A percentile compares a stretch with the other conserved stretches of the same genome.
Conservation (phyloP, 2,329 filamentous ascomycete species). For the Dactylonectria estremocensis region DNA sequence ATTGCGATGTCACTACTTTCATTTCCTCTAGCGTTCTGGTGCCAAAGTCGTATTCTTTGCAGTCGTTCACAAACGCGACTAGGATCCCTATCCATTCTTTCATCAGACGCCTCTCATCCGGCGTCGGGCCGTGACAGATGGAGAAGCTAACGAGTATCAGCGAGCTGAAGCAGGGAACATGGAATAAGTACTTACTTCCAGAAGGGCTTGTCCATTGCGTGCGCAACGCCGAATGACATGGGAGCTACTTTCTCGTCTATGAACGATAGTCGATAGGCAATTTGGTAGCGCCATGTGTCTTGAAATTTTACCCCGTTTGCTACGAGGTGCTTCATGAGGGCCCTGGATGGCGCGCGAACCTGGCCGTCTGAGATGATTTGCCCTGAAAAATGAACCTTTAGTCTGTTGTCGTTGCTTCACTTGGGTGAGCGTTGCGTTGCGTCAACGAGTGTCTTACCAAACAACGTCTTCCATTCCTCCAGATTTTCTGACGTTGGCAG, state of each 20-base stretch:
- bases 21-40: conserved; percentile 54
- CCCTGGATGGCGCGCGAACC: conserved; percentile 55
- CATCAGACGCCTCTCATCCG: conserved; percentile 54
- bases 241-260: conserved; percentile 58
- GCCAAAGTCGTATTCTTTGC: conserved; percentile 50
- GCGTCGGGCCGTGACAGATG: conserved; percentile 56
- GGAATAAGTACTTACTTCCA: conserved; percentile 56
- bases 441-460: conserved; percentile 49
- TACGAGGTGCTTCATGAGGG: conserved; percentile 50
- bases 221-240: conserved; percentile 51
- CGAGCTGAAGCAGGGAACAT: background rate
- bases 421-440: background rate
- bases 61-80: conserved; percentile 55
- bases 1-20: conserved; percentile 53
- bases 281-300: conserved; percentile 60
- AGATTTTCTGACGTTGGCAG: conserved; percentile 50
- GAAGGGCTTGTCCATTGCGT: conserved; percentile 60
- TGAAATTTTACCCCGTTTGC: conserved; percentile 51
- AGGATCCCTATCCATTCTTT: conserved; percentile 56
- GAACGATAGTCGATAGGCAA: conserved; percentile 59
- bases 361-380: conserved; percentile 58
- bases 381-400: conserved; percentile 13
- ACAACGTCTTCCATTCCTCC: conserved; percentile 56
- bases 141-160: conserved; percentile 49
- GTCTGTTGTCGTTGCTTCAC: background rate